Base-by-base conservation (phyloP, 495 filamentous ascomycete species). In the Hypoxylon lenormandii region DNA sequence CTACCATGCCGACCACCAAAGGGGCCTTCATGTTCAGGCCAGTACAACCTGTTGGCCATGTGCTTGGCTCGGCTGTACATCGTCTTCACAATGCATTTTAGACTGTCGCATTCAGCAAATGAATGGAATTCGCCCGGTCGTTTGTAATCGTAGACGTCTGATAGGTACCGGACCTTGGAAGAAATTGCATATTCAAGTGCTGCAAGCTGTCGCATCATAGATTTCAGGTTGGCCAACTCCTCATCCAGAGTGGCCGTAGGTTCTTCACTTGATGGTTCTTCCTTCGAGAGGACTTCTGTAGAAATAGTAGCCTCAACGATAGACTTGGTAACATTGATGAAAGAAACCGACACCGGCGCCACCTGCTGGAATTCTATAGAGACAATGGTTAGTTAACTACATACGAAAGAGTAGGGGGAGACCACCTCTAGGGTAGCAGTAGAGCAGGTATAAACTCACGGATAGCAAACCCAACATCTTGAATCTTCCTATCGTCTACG, bases 311-410 rank as follows among this genome's bases (percentile, higher is more conserved):
- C 47, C 48, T 71, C 48, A n/a, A 60, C 57, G 49, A 46, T 22
- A 47, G 53, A 66, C 15, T 54, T 60, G 7, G 76, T 50, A 8
- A 71, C 70, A 38, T 80, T 77, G 53, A 81, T 60, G 11, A 76
- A 74, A 40, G 78, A 76, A 19, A 85, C 77, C 28, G 80, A 78
- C 45, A 81, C 73, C 0, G 72, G 73, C 5, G 75, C 79, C 51
- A 67, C 63, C 57, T 84, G 82, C 66, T 75, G 79, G 68, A 85
- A 84, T 26, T 81, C n/a, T n/a, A n/a, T n/a, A n/a, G n/a, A n/a
- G n/a, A n/a, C n/a, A n/a, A n/a, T n/a, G n/a, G n/a, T n/a, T n/a
- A n/a, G n/a, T n/a, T n/a, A n/a, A n/a, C n/a, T n/a, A n/a, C n/a
- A n/a, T n/a, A n/a, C n/a, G n/a, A n/a, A n/a, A n/a, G n/a, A n/a